Evolutionary conservation across 2,329 filamentous ascomycete genomes (phyloP), one percentile per base, ranked within the genome.

Genomic region (Alternaria panax): DNA sequence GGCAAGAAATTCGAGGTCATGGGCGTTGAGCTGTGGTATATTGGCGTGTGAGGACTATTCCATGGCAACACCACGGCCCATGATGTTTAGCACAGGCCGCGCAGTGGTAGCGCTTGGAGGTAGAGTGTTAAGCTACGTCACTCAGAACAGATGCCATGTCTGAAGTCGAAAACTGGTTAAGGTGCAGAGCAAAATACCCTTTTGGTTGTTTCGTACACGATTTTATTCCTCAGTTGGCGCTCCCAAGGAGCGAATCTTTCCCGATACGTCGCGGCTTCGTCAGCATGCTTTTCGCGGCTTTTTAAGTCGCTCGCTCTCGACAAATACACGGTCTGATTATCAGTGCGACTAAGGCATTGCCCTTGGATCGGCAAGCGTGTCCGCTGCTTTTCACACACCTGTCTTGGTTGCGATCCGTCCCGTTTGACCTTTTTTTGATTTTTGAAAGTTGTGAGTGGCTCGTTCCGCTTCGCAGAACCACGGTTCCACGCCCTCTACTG

Each of bases 1-100:
- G 95, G 94, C 1, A 88, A 89, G 61, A 97, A 96, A 77, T 99
- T 98, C 74, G 91, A 92, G 60, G 87, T 99, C 12, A 75, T 97
- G 30, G 94, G 93, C 1, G 91, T 97, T 1, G 95, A 99, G 80
- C 80, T 98, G 11, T 99, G 95, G 95, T 93, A 92, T 74, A 86
- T 98, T 68, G 94, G 95, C 16, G 65, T 68, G 25, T 75, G 58
- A 72, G 38, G 14, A 14, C 14, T 8, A 32, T 8, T 18, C n/a
- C n/a, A 32, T 11, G 22, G 32, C 28, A 11, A 8, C 8, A 8
- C 18, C 11, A 20, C 28, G 27, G 27, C 20, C 4, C 30, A 42
- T 14, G 14, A 25, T 22, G 2, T 47, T 54, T 3, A 24, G 40
- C 32, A 54, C 51, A 16, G 42, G 42, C 51, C 22, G 32, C 41